Percentiles rank a stretch among this genome's conserved stretches.
phyloP scores from a whole-genome alignment of 2,329 filamentous ascomycete species.

The Fusarium heterosporum region DNA sequence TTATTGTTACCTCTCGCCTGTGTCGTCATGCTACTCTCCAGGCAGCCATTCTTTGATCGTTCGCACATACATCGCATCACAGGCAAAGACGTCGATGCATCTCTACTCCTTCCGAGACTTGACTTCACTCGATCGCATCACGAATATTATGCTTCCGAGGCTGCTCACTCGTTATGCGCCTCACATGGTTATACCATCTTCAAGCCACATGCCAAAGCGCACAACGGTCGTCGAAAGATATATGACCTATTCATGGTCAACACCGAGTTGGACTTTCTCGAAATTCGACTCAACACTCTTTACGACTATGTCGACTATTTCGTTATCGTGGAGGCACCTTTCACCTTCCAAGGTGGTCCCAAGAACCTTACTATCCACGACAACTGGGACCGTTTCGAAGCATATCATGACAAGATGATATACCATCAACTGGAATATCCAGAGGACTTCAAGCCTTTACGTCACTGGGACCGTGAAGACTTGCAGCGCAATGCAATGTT shows the following conservation, averaged over 20 bases:
- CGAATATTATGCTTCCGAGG: conserved; percentile 48
- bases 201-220: conserved; percentile 33
- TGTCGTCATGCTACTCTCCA: conserved; percentile 30
- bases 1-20: conserved; percentile 22
- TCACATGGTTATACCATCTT: conserved; percentile 52
- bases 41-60: conserved; percentile 35
- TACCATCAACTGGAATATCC: conserved; percentile 65
- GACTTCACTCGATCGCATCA: conserved; percentile 42
- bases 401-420: conserved; percentile 70
- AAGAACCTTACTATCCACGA: conserved; percentile 67
- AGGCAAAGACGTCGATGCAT: conserved; percentile 40
- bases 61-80: conserved; percentile 34
- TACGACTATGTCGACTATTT: conserved; percentile 72
- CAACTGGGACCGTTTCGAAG: conserved; percentile 63
- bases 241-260: conserved; percentile 72
- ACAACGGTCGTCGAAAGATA: conserved; percentile 48
- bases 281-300: conserved; percentile 70
- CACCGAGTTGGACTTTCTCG: conserved; percentile 73
- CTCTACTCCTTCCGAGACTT: conserved; percentile 40
- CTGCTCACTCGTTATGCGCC: conserved; percentile 48
- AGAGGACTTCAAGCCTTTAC: conserved; percentile 52
- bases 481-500: conserved; percentile 68
- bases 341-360: conserved; percentile 67
- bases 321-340: conserved; percentile 69
- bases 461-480: conserved; percentile 64